These are phyloP conservation scores for Nakazawaea laoshanensis DNA, from an alignment of 805 yeast species.

Conservation along the genomic window DNA sequence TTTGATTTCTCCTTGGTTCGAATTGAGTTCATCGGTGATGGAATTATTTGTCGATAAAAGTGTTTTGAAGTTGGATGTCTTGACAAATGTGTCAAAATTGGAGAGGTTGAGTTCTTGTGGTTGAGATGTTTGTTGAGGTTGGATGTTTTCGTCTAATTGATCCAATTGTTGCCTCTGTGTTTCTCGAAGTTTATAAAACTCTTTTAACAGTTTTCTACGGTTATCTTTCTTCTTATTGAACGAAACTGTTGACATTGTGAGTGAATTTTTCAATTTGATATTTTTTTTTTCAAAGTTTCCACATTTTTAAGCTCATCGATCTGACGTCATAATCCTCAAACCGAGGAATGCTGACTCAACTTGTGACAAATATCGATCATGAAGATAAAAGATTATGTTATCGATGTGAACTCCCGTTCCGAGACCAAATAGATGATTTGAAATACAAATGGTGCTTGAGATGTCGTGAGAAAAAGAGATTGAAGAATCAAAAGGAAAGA, in stretches of 20 bases:
- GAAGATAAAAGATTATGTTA: conserved; percentile 5
- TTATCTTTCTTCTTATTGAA: conserved; percentile 11
- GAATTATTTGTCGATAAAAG: conserved; percentile 27
- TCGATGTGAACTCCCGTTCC: conserved; percentile 7
- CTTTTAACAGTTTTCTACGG: conserved; percentile 32
- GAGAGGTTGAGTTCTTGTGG: conserved; percentile 18
- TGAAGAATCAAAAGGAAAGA: conserved; percentile 9
- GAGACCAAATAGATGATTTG: conserved; percentile 4
- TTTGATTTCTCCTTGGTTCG: conserved; percentile 54
- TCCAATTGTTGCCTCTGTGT: conserved; percentile 16
- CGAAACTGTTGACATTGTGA: too few species aligned
- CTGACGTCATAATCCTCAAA: too few species aligned
- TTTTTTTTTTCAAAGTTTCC: background rate
- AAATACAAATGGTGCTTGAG: conserved; percentile 10
- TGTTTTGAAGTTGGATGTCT: conserved; percentile 20
- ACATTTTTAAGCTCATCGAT: too few species aligned
- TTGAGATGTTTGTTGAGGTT: conserved; percentile 1
- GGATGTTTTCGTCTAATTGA: conserved; percentile 3
- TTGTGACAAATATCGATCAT: too few species aligned
- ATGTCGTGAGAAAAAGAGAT: conserved; percentile 10
- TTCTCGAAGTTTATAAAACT: conserved; percentile 30
- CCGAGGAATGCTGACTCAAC: too few species aligned
- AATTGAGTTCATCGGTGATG: conserved; percentile 36
- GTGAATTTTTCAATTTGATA: background rate
- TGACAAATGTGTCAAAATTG: conserved; percentile 24